Conservation (phyloP, 352 stramenopile species). For the Hyaloperonospora arabidopsidis region DNA sequence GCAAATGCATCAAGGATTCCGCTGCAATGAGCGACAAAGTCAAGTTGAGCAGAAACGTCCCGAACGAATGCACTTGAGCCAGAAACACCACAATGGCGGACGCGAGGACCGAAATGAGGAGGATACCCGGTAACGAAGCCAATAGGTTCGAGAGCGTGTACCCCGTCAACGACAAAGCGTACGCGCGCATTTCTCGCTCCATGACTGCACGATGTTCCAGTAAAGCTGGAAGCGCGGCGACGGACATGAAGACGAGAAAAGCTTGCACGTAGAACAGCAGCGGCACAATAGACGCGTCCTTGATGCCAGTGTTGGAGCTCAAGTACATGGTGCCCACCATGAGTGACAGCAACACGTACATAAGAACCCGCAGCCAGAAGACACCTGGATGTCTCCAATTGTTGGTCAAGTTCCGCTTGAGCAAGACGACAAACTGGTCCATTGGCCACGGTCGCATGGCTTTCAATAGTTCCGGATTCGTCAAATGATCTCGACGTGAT, state of each 20-base stretch:
- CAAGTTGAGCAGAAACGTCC: constrained; percentile 61
- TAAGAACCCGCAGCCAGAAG: constrained; percentile 77
- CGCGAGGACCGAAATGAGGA: constrained; percentile 53
- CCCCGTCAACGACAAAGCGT: constrained; percentile 50
- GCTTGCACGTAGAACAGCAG: constrained; percentile 87
- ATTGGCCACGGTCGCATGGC: constrained; percentile 38
- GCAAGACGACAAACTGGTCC: constrained; percentile 51
- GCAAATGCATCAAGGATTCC: constrained; percentile 75
- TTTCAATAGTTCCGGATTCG: constrained; percentile 39
- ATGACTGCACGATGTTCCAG: constrained; percentile 84
- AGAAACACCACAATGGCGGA: constrained; percentile 48
- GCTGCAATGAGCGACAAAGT: constrained; percentile 68
- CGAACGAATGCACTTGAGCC: constrained; percentile 51
- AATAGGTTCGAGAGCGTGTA: constrained; percentile 79
- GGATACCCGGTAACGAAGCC: constrained; percentile 61
- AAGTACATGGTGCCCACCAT: constrained; percentile 80
- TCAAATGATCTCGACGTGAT: constrained; percentile 22
- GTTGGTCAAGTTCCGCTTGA: constrained; percentile 59
- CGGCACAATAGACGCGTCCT: constrained; percentile 36
- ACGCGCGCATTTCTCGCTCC: constrained; percentile 57
- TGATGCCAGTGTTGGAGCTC: constrained; percentile 31
- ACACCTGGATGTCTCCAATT: constrained; percentile 67
- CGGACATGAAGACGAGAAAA: constrained; percentile 90
- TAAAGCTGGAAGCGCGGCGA: constrained; percentile 79
- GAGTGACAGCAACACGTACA: constrained; percentile 70